Percentiles rank a stretch among this genome's conserved stretches.
phyloP scores from a whole-genome alignment of 148 eudicot species.

The Vaccinium darrowii region DNA sequence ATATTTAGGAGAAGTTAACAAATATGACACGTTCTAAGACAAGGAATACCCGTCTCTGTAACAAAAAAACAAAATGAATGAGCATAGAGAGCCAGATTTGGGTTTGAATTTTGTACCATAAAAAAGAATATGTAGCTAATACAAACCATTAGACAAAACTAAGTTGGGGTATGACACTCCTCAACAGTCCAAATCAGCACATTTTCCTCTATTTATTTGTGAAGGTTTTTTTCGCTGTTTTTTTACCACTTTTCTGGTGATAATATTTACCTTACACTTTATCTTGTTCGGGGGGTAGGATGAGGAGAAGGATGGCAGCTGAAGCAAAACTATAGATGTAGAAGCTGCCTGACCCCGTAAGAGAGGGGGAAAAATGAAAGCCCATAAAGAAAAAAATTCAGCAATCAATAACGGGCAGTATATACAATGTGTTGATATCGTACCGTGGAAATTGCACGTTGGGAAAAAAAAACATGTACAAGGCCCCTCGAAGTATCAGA shows the following conservation, averaged over 20 bases:
- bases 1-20: background rate
- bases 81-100: background rate
- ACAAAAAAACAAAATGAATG: background rate
- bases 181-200: background rate
- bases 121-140: background rate
- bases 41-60: background rate
- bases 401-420: constrained; percentile 2
- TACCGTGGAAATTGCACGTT: constrained; percentile 86
- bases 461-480: constrained; percentile 81
- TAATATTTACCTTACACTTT: background rate
- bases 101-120: background rate
- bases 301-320: background rate
- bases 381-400: background rate
- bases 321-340: background rate
- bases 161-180: background rate
- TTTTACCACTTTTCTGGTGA: background rate
- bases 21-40: background rate
- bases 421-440: background rate
- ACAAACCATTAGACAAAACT: background rate
- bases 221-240: background rate
- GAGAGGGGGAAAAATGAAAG: background rate
- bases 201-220: background rate
- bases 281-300: background rate
- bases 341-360: background rate
- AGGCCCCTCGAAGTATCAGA: constrained; percentile 76